phyloP scores from a whole-genome alignment of 1,284 basidiomycete genomes.

The Rhodotorula sp. region DNA sequence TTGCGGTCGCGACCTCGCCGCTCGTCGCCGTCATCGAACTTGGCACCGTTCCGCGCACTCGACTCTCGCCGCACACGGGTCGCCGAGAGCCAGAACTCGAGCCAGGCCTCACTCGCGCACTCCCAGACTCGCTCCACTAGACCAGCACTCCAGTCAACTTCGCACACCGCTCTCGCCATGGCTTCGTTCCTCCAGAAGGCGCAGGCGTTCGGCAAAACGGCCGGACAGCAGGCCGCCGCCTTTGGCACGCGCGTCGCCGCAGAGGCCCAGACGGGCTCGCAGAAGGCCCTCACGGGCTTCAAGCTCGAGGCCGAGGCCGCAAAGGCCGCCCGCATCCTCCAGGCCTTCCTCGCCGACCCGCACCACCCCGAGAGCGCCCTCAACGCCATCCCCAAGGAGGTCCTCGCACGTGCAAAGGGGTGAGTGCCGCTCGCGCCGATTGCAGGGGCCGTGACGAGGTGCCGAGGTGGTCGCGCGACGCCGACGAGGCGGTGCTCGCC shows the following conservation, averaged over 20 bases:
- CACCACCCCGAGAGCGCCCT: slow-evolving; percentile 84
- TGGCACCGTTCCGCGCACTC: too few relatives aligned
- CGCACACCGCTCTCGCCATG: slow-evolving; percentile 28
- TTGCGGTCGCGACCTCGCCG: too few relatives aligned
- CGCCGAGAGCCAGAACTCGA: too few relatives aligned
- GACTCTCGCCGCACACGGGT: too few relatives aligned
- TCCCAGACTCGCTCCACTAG: neutral
- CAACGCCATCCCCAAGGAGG: slow-evolving; percentile 92
- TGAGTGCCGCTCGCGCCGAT: slow-evolving; percentile 48
- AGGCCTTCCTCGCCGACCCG: slow-evolving; percentile 89
- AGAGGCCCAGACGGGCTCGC: slow-evolving; percentile 68
- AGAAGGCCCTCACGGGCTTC: slow-evolving; percentile 78
- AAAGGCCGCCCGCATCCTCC: slow-evolving; percentile 90
- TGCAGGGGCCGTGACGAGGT: neutral
- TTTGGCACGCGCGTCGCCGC: slow-evolving; percentile 67
- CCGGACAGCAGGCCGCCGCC: slow-evolving; percentile 72
- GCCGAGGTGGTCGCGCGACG: neutral
- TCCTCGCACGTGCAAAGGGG: slow-evolving; percentile 83
- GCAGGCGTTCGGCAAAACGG: slow-evolving; percentile 74
- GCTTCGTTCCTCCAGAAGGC: slow-evolving; percentile 70
- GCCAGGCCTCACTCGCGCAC: too few relatives aligned
- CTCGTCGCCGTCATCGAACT: too few relatives aligned
- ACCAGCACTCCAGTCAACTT: neutral
- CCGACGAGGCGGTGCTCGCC: neutral
- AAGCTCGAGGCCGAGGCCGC: slow-evolving; percentile 58